These are phyloP conservation scores for Alternaria conjuncta DNA, from an alignment of 2,329 filamentous ascomycete genomes.

Conservation along the genomic window DNA sequence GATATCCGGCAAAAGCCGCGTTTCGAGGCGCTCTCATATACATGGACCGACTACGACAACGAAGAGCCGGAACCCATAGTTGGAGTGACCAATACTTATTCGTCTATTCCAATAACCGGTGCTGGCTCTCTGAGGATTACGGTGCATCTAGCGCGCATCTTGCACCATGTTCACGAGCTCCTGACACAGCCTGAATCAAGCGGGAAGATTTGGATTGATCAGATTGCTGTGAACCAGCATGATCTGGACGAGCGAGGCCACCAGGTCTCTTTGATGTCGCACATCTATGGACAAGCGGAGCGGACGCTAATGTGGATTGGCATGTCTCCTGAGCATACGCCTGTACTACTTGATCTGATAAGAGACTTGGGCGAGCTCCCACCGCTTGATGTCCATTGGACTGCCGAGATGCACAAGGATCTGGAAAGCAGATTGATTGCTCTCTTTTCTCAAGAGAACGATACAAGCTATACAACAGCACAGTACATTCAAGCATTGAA, in stretches of 20 bases:
- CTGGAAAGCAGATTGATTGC: neutral
- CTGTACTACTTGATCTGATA: neutral
- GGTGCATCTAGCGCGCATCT: neutral
- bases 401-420: neutral
- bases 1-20: neutral
- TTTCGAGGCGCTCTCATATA: neutral
- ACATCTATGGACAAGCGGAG: neutral
- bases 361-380: neutral
- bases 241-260: neutral
- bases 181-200: neutral
- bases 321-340: neutral
- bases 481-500: neutral
- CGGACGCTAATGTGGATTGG: neutral
- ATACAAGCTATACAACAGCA: neutral
- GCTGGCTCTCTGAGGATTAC: neutral
- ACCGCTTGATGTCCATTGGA: neutral
- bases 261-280: neutral
- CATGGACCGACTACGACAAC: neutral
- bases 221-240: neutral
- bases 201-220: conserved; percentile 2
- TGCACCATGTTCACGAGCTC: neutral
- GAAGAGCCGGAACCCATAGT: neutral
- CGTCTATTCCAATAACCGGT: neutral
- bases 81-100: neutral
- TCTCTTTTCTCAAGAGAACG: neutral